Base-by-base conservation (phyloP, 202 grass and related monocot species). In the Panicum virgatum region DNA sequence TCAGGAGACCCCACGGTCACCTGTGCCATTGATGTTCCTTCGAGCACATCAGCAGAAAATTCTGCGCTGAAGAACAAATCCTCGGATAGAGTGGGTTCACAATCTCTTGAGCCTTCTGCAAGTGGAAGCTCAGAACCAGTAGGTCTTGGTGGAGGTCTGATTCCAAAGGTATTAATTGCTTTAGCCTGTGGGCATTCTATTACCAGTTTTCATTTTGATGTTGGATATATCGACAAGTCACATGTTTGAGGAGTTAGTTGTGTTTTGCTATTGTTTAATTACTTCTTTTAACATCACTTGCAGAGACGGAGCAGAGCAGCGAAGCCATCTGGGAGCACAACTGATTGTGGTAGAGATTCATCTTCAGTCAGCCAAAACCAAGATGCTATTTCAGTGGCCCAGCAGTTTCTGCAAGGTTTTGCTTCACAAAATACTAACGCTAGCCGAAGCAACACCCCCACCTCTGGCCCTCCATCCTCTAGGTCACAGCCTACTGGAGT, bases 101-200 rank as follows among this genome's bases (percentile, higher is more conserved):
- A 85, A 36, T 25, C 83, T 51, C 74, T 52, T 71, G 86, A 88
- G 75, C 69, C 76, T 82, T 62, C 58, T 81, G 70, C 83, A 45
- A 87, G 86, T 79, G 82, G 81, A 45, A 88, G n/a, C 23, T 54
- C 89, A 76, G 79, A 86, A 69, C 96, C 96, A 0, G 73, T 92
- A 77, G 96, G 96, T 68, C 88, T 96, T 73, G 96, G 96, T 78
- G 96, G 90, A 63, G 92, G 96, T 46, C 84, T 98, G 80, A 86
- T 91, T 72, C 87, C 90, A 39, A 98, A 93, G 90, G 96, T 96
- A 90, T 78, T 48, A 30, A 72, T 12, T 62, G 20, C 22, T 54
- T 59, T 51, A 63, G 16, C 46, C 46, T 72, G 34, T 39, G 40
- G 7, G 30, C 45, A 83, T 23, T 78, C 23, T 1, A 54, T 72